Evolutionary conservation across 2,329 filamentous ascomycete species (phyloP), one percentile per base, ranked within the genome.

Genomic region (Neurospora sp.): DNA sequence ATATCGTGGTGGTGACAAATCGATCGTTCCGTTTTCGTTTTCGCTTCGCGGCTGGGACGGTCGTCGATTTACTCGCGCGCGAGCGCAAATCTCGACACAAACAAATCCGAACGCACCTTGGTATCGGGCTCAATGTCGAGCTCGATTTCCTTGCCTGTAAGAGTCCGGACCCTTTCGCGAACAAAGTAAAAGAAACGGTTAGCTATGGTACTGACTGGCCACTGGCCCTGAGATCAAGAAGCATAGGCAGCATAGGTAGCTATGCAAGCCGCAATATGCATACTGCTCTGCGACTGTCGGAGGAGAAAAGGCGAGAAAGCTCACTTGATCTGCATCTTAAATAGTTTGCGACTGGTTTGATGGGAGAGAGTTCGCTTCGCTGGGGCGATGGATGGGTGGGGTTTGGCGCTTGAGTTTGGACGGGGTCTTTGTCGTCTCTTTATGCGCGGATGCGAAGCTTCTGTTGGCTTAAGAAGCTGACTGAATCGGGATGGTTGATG

Each of bases 81-180:
- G 38, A 15, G n/a, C 52, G 52, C 52, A n/a, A 37, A 40, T 8
- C 17, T 39, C 6, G 17, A 23, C 37, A 69, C 68, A 15, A 10
- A 66, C 36, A 62, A 8, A 66, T 15, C 43, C 68, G 66, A n/a
- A 68, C 78, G 76, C 82, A 96, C 94, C 87, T 94, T 97, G 87
- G 97, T 97, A 78, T 93, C 90, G 68, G 89, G 86, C 85, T 98
- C 96, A 79, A 99, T 97, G 79, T 98, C 94, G 77, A 99, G 89
- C 86, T 98, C 95, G 80, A 98, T 98, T 84, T 99, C 93, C 86
- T 98, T 98, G 79, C 96, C 96, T 74, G 96, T 98, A 74, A 99
- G 89, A 73, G 96, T 99, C 79, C 96, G 92, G 80, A 99, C 95
- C 86, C 95, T 99, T 76, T 36, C 19, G 28, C 52, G 52, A 62